phyloP scores from a whole-genome alignment of 192 early-diverging fungal species.

The Glomus cerebriforme region DNA sequence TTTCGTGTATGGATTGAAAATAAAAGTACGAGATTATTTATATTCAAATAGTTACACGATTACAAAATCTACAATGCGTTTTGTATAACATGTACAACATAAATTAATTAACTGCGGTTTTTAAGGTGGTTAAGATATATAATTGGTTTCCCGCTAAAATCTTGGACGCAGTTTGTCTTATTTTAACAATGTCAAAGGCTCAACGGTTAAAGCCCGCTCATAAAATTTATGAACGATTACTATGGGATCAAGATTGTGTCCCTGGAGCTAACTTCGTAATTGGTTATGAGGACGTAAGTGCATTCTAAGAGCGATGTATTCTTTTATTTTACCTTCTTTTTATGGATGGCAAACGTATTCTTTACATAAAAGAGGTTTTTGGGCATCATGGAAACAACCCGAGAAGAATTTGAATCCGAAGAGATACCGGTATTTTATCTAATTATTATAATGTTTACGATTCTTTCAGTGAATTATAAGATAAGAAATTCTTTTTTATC shows the following conservation, averaged over 20 bases:
- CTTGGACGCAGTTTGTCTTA: no score
- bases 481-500: neutral
- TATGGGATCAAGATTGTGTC: conserved; percentile 18
- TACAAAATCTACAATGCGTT: no score
- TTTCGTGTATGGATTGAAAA: no score
- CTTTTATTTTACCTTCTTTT: no score
- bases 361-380: conserved; percentile 21
- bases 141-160: no score
- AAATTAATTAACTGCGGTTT: no score
- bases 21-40: no score
- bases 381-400: conserved; percentile 15
- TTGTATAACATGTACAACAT: no score
- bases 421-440: conserved; percentile 17
- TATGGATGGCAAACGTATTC: neutral
- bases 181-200: no score
- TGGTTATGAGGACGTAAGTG: conserved; percentile 29
- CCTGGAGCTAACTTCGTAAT: conserved; percentile 15
- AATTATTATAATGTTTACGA: neutral
- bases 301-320: no score
- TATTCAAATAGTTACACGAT: no score
- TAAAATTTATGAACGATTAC: conserved; percentile 21
- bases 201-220: conserved; percentile 29
- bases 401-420: conserved; percentile 15
- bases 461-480: neutral
- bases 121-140: no score